Evolutionary conservation across 2,329 filamentous ascomycete species (phyloP).

Genomic region (Berkeleyomyces rouxiae): DNA sequence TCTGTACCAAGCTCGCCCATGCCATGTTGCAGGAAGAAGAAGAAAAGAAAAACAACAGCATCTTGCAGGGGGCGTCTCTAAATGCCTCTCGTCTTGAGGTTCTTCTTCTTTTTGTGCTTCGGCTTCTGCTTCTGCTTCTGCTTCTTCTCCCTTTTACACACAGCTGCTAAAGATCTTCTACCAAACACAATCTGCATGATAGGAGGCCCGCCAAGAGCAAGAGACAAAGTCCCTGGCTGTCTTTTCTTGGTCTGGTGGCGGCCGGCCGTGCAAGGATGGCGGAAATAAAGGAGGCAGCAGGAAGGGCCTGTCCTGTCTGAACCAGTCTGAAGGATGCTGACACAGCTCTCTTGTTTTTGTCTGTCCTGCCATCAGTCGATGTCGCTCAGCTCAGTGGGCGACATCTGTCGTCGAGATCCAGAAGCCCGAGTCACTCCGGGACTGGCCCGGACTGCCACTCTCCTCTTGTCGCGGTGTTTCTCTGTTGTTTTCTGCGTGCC

Average conservation of each 20-base stretch:
- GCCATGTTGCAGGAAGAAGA: background rate
- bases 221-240: background rate
- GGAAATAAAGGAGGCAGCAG: background rate
- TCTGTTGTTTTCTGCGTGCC: too few species aligned
- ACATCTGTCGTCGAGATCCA: too few species aligned
- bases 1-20: background rate
- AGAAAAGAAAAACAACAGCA: background rate
- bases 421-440: too few species aligned
- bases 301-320: background rate
- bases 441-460: too few species aligned
- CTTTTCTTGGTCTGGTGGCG: background rate
- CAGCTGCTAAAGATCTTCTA: background rate
- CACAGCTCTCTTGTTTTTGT: too few species aligned
- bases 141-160: background rate
- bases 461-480: too few species aligned
- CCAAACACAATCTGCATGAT: background rate
- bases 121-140: background rate
- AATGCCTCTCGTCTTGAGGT: background rate
- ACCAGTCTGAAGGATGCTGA: background rate
- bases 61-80: background rate
- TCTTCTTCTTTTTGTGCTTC: background rate
- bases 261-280: background rate
- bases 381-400: too few species aligned
- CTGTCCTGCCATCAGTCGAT: too few species aligned
- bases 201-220: background rate